A percentile compares a stretch with the other conserved stretches of the same genome.
phyloP scores from a whole-genome alignment of 495 filamentous ascomycete genomes.

The Aspergillus carlsbadensis region DNA sequence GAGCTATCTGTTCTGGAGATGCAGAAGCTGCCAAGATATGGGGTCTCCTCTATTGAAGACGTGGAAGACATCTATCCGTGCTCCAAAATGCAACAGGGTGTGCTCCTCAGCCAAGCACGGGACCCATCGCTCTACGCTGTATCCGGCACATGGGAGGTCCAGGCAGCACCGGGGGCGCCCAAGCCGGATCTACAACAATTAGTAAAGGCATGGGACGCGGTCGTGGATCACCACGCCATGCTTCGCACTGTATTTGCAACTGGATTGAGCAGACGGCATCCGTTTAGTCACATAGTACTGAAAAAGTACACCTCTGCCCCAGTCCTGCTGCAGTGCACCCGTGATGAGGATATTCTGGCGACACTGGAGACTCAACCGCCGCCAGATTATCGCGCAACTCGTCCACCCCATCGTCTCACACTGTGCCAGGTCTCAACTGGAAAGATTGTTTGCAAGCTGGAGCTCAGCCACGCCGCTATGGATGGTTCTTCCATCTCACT shows the following conservation, averaged over 20 bases:
- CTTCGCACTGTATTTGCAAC: neutral
- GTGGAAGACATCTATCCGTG: slow-evolving; percentile 65
- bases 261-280: neutral
- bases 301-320: neutral
- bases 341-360: neutral
- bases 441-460: slow-evolving; percentile 49
- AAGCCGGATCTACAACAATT: neutral
- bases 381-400: slow-evolving; percentile 1
- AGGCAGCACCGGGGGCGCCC: neutral
- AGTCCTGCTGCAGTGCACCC: neutral
- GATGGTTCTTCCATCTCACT: slow-evolving; percentile 50
- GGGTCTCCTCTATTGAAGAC: slow-evolving; percentile 38
- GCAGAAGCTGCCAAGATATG: slow-evolving; percentile 45
- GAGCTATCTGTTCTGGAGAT: slow-evolving; percentile 49
- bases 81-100: slow-evolving; percentile 65
- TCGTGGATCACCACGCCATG: neutral
- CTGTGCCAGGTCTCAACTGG: slow-evolving; percentile 40
- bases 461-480: slow-evolving; percentile 55
- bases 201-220: neutral
- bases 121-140: slow-evolving; percentile 58
- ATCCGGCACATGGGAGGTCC: slow-evolving; percentile 59
- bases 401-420: slow-evolving; percentile 46
- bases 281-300: neutral
- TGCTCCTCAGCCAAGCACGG: slow-evolving; percentile 59
- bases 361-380: neutral